A percentile compares a stretch with the other conserved stretches of the same genome.
These are phyloP conservation scores for Phytophthora fragariae DNA, from an alignment of 352 stramenopile species.

Conservation along the genomic window DNA sequence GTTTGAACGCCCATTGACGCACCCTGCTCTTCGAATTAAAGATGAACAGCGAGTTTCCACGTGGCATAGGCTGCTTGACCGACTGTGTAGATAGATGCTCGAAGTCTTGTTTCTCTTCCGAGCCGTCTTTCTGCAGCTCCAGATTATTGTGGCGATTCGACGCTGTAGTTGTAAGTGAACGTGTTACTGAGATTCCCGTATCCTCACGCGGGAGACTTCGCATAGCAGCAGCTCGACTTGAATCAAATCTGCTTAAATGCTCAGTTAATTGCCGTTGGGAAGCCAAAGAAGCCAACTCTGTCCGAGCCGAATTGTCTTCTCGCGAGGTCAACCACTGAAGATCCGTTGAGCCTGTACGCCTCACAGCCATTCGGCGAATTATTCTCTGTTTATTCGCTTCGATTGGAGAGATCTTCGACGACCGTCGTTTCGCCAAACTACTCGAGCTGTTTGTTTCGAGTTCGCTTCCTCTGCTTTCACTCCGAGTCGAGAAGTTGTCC, in stretches of 20 bases:
- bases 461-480: constrained; percentile 45
- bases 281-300: not conserved
- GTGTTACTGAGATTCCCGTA: not conserved
- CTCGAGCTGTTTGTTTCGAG: constrained; percentile 42
- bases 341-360: not conserved
- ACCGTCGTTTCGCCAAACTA: constrained; percentile 32
- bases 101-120: not conserved
- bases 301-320: constrained; percentile 3
- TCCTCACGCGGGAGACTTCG: not conserved
- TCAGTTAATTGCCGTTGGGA: not conserved
- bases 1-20: constrained; percentile 35
- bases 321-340: not conserved
- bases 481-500: constrained; percentile 81
- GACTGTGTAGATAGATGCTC: not conserved
- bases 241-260: not conserved
- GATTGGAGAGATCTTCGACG: constrained; percentile 45
- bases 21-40: constrained; percentile 48
- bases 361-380: constrained; percentile 7
- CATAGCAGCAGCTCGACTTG: not conserved
- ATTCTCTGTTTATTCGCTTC: constrained; percentile 13
- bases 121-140: not conserved
- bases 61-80: not conserved
- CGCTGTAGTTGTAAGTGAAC: not conserved
- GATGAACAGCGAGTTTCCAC: constrained; percentile 46
- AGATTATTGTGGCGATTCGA: not conserved